Evolutionary conservation across 345 rosid genomes (phyloP).

Genomic region (Theobroma cacao): DNA sequence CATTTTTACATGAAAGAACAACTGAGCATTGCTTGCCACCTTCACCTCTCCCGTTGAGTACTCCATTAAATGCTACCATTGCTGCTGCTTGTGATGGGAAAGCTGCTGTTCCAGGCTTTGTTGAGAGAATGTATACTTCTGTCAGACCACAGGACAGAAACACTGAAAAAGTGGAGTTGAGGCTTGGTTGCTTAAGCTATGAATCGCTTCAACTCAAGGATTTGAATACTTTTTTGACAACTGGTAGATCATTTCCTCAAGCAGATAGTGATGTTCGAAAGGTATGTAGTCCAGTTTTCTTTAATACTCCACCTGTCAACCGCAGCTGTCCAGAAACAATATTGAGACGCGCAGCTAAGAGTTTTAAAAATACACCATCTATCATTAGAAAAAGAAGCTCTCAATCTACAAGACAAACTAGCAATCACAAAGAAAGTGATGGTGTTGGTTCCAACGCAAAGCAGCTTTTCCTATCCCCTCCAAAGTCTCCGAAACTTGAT

Average conservation of each 20-base stretch:
- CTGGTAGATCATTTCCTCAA: not conserved
- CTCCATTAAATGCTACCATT: not conserved
- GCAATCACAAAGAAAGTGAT: not conserved
- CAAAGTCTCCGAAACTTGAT: slow-evolving; percentile 22
- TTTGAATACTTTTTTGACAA: not conserved
- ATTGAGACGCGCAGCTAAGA: slow-evolving; percentile 42
- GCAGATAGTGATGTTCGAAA: not conserved
- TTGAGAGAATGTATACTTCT: not conserved
- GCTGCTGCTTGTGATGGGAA: not conserved
- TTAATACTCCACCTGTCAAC: slow-evolving; percentile 18
- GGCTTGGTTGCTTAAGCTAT: slow-evolving; percentile 2
- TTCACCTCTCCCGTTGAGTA: slow-evolving; percentile 1
- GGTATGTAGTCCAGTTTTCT: slow-evolving; percentile 6
- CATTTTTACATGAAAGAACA: slow-evolving; percentile 4
- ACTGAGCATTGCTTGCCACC: not conserved
- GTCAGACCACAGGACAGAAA: not conserved
- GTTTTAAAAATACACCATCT: slow-evolving; percentile 46
- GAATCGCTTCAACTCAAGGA: slow-evolving; percentile 3
- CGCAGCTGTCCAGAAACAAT: slow-evolving; percentile 29
- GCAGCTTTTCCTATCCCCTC: slow-evolving; percentile 14
- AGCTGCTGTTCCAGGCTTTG: not conserved
- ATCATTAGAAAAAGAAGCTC: slow-evolving; percentile 38
- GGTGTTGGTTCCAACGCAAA: not conserved
- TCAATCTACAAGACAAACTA: not conserved
- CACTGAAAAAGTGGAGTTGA: not conserved